Percentiles rank a stretch among this genome's conserved stretches.
Evolutionary conservation across 768 basidiomycete species (phyloP).

Genomic region (Xerocomus potaroensis): DNA sequence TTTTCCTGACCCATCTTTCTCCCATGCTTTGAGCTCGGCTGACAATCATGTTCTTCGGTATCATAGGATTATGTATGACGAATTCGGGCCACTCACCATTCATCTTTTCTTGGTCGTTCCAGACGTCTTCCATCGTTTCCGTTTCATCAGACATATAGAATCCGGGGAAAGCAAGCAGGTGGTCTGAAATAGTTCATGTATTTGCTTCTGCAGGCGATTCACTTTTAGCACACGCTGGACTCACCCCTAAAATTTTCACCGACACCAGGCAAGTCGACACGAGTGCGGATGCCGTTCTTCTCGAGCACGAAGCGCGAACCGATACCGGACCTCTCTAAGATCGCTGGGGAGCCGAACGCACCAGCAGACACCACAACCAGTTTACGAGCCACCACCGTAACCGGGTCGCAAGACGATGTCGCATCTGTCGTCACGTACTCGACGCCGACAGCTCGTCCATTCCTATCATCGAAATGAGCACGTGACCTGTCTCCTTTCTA

Average conservation of each 20-base stretch:
- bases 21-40: slow-evolving; percentile 30
- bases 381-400: slow-evolving; percentile 27
- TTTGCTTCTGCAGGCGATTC: not conserved
- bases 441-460: slow-evolving; percentile 35
- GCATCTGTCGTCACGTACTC: slow-evolving; percentile 32
- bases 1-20: slow-evolving; percentile 38
- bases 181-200: slow-evolving; percentile 20
- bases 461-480: slow-evolving; percentile 23
- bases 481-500: too few relatives aligned
- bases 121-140: slow-evolving; percentile 46
- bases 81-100: slow-evolving; percentile 39
- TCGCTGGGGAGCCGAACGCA: slow-evolving; percentile 41
- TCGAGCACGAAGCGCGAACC: slow-evolving; percentile 31
- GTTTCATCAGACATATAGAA: slow-evolving; percentile 43
- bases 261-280: slow-evolving; percentile 38
- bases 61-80: too few relatives aligned
- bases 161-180: slow-evolving; percentile 19
- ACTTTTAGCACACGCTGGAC: too few relatives aligned
- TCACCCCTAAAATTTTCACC: slow-evolving; percentile 40
- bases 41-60: too few relatives aligned
- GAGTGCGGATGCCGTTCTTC: slow-evolving; percentile 24
- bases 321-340: slow-evolving; percentile 54
- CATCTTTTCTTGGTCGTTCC: slow-evolving; percentile 32
- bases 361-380: slow-evolving; percentile 39
- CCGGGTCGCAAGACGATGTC: slow-evolving; percentile 18